Conservation (phyloP, 208 protist genomes). For the Trypanosoma melophagium region DNA sequence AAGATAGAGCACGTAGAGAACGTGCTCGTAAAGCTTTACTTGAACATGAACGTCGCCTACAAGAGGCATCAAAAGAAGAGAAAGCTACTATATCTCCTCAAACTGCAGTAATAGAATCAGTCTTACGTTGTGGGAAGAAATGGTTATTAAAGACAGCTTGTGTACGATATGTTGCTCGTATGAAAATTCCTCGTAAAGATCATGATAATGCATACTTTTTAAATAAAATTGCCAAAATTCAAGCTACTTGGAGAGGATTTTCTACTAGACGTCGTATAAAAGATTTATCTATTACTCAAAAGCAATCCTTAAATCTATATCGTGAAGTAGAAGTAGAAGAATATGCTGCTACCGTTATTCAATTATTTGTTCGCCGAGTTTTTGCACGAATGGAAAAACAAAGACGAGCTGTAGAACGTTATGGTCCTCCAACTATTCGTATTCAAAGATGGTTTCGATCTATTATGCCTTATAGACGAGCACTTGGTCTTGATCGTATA, state of each 20-base stretch:
- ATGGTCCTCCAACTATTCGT: slow-evolving; percentile 24
- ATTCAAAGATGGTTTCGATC: slow-evolving; percentile 64
- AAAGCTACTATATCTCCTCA: not conserved
- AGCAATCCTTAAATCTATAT: not conserved
- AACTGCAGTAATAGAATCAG: slow-evolving; percentile 17
- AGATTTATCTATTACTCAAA: not conserved
- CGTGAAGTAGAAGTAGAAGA: slow-evolving; percentile 23
- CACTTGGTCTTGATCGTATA: slow-evolving; percentile 46
- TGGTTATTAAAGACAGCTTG: slow-evolving; percentile 56
- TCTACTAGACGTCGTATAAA: not conserved
- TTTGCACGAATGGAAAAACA: slow-evolving; percentile 25
- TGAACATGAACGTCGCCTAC: slow-evolving; percentile 26
- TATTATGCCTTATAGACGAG: slow-evolving; percentile 30
- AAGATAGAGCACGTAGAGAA: slow-evolving; percentile 43
- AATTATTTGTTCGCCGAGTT: slow-evolving; percentile 39
- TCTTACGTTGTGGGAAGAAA: slow-evolving; percentile 35
- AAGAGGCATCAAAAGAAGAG: slow-evolving; percentile 5
- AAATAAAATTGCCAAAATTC: slow-evolving; percentile 25
- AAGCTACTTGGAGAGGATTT: slow-evolving; percentile 42
- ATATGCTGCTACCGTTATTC: slow-evolving; percentile 74
- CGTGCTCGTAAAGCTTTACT: slow-evolving; percentile 26
- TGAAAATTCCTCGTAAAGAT: slow-evolving; percentile 10
- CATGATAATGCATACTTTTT: slow-evolving; percentile 30
- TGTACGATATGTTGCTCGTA: slow-evolving; percentile 41
- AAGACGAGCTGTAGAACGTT: slow-evolving; percentile 15